Evolutionary conservation across 352 stramenopile genomes (phyloP).

Genomic region (Globisporangium paddicum): DNA sequence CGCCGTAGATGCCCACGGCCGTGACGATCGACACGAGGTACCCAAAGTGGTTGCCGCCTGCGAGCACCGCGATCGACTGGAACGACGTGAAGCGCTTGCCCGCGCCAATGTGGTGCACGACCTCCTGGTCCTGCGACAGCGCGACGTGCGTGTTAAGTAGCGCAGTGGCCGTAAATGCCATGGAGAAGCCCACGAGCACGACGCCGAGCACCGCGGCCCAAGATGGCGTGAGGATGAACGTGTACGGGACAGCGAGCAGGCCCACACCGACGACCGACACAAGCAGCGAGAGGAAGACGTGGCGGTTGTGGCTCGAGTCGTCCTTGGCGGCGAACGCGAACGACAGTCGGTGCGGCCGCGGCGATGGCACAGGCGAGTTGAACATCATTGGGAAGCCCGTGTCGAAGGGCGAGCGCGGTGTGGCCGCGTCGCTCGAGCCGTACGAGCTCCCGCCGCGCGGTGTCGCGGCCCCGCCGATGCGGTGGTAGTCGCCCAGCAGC

Average conservation of each 20-base stretch:
- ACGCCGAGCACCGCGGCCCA: slow-evolving; percentile 38
- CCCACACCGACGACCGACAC: slow-evolving; percentile 73
- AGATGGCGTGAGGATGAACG: slow-evolving; percentile 48
- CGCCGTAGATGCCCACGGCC: slow-evolving; percentile 62
- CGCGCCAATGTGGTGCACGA: slow-evolving; percentile 36
- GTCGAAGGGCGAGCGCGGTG: slow-evolving; percentile 61
- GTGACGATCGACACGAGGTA: slow-evolving; percentile 66
- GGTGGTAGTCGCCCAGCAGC: slow-evolving; percentile 14
- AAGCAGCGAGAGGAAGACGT: slow-evolving; percentile 75
- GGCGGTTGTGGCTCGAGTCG: slow-evolving; percentile 10
- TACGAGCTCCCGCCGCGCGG: slow-evolving; percentile 6
- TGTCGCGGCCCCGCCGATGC: slow-evolving; percentile 7
- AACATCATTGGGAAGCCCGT: slow-evolving; percentile 71
- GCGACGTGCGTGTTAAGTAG: slow-evolving; percentile 56
- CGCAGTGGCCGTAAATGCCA: slow-evolving; percentile 53
- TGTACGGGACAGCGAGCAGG: slow-evolving; percentile 70
- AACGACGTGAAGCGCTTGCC: slow-evolving; percentile 55
- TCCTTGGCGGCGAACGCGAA: slow-evolving; percentile 32
- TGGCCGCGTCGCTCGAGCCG: slow-evolving; percentile 7
- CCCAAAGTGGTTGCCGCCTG: slow-evolving; percentile 41
- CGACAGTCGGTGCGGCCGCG: slow-evolving; percentile 44
- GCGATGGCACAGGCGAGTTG: slow-evolving; percentile 44
- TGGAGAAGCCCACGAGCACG: slow-evolving; percentile 40
- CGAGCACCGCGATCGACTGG: slow-evolving; percentile 54
- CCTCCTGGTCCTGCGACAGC: slow-evolving; percentile 40